Percentiles rank a stretch among this genome's conserved stretches.
Conservation (phyloP, 2,329 filamentous ascomycete species). For the Delphinella strobiligena region DNA sequence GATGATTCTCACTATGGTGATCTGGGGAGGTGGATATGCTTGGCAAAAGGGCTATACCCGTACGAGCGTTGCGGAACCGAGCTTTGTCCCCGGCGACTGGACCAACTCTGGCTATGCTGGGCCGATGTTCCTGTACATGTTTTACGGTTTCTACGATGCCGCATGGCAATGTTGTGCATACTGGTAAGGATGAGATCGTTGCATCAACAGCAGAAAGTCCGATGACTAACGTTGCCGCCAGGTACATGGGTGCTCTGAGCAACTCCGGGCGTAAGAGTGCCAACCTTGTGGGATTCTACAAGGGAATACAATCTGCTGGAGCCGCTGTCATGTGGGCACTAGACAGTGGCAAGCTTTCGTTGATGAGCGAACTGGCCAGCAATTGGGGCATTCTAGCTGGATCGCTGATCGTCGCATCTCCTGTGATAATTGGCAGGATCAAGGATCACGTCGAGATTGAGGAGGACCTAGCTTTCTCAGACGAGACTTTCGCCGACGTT, state of each 20-base stretch:
- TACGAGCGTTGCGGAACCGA: constrained; percentile 15
- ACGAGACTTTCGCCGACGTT: constrained; percentile 69
- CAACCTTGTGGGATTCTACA: constrained; percentile 85
- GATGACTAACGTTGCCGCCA: no score
- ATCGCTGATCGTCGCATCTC: constrained; percentile 64
- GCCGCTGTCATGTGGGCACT: constrained; percentile 63
- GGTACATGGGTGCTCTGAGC: constrained; percentile 87
- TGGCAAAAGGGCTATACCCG: constrained; percentile 54
- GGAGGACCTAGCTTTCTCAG: constrained; percentile 72
- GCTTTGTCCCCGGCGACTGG: constrained; percentile 47
- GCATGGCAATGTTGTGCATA: constrained; percentile 85
- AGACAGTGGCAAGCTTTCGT: constrained; percentile 50
- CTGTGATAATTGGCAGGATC: constrained; percentile 68
- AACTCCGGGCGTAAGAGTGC: constrained; percentile 87
- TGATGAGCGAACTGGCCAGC: constrained; percentile 58
- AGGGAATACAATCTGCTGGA: constrained; percentile 79
- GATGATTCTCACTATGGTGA: constrained; percentile 57
- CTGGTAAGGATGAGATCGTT: no score
- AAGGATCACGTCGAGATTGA: constrained; percentile 69
- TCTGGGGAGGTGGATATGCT: constrained; percentile 75
- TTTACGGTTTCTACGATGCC: constrained; percentile 82
- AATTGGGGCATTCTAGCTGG: constrained; percentile 66
- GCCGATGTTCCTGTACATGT: constrained; percentile 80
- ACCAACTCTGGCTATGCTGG: constrained; percentile 55
- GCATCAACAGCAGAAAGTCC: no score